phyloP scores from a whole-genome alignment of 306 rosid genomes.

The Quercus rubra region DNA sequence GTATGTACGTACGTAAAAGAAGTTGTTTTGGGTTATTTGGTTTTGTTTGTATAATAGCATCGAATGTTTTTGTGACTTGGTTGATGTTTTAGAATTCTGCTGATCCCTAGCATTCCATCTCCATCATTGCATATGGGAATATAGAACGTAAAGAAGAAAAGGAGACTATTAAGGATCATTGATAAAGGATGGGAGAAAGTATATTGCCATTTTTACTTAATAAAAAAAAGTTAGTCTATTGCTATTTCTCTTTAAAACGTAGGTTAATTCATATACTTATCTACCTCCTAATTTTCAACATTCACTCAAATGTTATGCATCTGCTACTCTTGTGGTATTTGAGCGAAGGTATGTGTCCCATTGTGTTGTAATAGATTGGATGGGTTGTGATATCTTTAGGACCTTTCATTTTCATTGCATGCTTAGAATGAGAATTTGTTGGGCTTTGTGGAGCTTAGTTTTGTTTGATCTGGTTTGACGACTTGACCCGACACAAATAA shows the following conservation, averaged over 20 bases:
- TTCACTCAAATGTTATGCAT: constrained; percentile 48
- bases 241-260: background rate
- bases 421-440: constrained; percentile 12
- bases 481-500: no score
- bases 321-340: constrained; percentile 65
- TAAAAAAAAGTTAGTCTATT: constrained; percentile 5
- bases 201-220: background rate
- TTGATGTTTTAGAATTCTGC: no score
- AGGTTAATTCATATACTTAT: constrained; percentile 69
- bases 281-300: constrained; percentile 74
- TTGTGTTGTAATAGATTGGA: constrained; percentile 3
- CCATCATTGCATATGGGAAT: no score
- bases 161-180: background rate
- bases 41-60: background rate
- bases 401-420: constrained; percentile 9
- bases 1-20: background rate
- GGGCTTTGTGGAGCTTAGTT: no score
- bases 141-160: no score
- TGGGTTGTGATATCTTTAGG: background rate
- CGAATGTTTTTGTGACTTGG: background rate
- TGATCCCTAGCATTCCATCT: no score
- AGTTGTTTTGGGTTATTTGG: background rate
- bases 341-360: constrained; percentile 71
- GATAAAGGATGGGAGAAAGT: background rate
- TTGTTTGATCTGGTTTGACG: no score